A percentile compares a stretch with the other conserved stretches of the same genome.
These are phyloP conservation scores for Dissophora ornata DNA, from an alignment of 192 early-diverging fungal species.

Conservation along the genomic window DNA sequence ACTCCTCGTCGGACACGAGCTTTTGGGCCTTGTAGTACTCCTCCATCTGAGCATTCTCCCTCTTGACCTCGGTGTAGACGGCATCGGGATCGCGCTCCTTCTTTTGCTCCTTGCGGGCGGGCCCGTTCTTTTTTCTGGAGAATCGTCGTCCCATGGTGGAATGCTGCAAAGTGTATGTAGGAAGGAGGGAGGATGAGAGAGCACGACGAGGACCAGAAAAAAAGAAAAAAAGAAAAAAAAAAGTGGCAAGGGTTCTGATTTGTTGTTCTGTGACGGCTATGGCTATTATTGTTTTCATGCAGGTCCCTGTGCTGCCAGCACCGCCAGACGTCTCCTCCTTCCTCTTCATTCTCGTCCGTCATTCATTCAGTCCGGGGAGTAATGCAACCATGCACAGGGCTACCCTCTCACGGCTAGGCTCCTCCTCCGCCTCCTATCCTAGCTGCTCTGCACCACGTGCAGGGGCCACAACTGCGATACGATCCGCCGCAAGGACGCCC, in stretches of 20 bases:
- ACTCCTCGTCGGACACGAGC: conserved; percentile 88
- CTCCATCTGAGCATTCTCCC: conserved; percentile 73
- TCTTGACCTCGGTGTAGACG: conserved; percentile 55
- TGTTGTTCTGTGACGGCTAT: neutral
- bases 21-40: conserved; percentile 82
- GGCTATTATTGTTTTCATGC: conserved; percentile 3
- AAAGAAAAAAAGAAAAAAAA: neutral
- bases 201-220: too few species aligned
- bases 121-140: conserved; percentile 33
- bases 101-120: conserved; percentile 48
- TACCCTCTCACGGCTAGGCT: conserved; percentile 12
- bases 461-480: too few species aligned
- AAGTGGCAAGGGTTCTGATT: neutral
- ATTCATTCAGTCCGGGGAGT: neutral
- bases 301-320: too few species aligned
- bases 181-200: neutral
- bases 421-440: neutral
- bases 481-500: neutral
- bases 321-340: neutral
- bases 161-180: neutral
- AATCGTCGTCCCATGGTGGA: conserved; percentile 42
- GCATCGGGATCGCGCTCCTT: conserved; percentile 51
- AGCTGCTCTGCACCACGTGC: neutral
- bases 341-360: neutral
- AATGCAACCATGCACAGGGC: conserved; percentile 15